Evolutionary conservation across 164 flowering plant genomes (phyloP).

Genomic region (Vitis labrusca): DNA sequence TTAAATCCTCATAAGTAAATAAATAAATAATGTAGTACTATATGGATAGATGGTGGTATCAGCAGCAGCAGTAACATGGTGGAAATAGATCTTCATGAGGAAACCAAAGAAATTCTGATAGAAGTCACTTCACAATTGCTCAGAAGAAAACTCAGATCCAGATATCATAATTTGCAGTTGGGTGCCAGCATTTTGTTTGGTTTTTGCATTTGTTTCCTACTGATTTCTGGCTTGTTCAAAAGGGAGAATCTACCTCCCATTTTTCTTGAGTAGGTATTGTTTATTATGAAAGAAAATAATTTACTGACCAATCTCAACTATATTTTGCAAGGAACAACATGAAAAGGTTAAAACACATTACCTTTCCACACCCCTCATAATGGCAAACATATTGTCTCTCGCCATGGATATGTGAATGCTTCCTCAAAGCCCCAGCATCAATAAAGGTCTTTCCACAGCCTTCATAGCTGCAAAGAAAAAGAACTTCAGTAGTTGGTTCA

Average conservation of each 20-base stretch:
- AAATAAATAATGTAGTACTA: not conserved
- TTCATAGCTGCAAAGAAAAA: conserved; percentile 94
- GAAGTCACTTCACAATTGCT: not conserved
- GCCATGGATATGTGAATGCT: conserved; percentile 97
- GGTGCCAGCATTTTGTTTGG: no score
- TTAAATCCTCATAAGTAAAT: not conserved
- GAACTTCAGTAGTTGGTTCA: conserved; percentile 94
- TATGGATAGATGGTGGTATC: no score
- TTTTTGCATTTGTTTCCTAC: no score
- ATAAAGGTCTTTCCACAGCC: conserved; percentile 98
- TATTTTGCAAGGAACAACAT: not conserved
- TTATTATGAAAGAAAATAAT: no score
- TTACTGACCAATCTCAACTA: no score
- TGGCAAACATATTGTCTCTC: conserved; percentile 91
- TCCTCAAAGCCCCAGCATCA: conserved; percentile 92
- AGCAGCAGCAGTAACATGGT: not conserved
- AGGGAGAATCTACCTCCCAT: no score
- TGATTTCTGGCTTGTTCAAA: no score
- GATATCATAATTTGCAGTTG: no score
- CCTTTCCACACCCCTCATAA: conserved; percentile 91
- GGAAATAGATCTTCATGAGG: not conserved
- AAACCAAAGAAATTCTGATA: not conserved
- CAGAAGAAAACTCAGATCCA: not conserved
- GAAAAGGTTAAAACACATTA: conserved; percentile 16
- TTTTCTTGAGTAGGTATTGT: no score